A percentile compares a stretch with the other conserved stretches of the same genome.
These are phyloP conservation scores for Didymella keratinophila DNA, from an alignment of 2,329 filamentous ascomycete species.

Conservation along the genomic window DNA sequence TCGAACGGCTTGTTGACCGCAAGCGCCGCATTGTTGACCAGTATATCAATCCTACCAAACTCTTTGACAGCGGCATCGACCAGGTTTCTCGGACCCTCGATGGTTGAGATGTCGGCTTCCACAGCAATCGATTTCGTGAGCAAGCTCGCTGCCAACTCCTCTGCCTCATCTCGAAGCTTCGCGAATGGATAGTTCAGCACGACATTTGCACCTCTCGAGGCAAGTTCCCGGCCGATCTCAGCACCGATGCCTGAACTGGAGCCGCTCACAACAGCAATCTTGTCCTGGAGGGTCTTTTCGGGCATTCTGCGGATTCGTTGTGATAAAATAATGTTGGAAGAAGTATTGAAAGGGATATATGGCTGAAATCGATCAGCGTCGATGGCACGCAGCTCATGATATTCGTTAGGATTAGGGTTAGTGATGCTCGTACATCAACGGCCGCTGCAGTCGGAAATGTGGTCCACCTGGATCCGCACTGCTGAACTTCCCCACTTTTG, in stretches of 20 bases:
- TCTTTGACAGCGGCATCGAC: no score
- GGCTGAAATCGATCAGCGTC: neutral
- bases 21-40: no score
- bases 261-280: neutral
- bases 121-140: neutral
- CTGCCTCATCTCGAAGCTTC: no score
- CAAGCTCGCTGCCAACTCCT: no score
- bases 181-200: neutral
- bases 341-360: neutral
- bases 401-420: no score
- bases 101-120: neutral
- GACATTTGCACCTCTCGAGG: neutral
- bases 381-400: neutral
- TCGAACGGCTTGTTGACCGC: no score
- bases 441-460: neutral
- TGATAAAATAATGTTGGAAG: neutral
- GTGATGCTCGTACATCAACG: neutral
- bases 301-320: neutral
- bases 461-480: neutral
- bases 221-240: neutral
- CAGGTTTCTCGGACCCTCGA: no score
- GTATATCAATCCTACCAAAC: no score
- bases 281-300: neutral
- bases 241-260: neutral
- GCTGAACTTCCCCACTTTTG: neutral